phyloP scores from a whole-genome alignment of 1,139 yeast genomes.

The Lizanozyma gosingica region DNA sequence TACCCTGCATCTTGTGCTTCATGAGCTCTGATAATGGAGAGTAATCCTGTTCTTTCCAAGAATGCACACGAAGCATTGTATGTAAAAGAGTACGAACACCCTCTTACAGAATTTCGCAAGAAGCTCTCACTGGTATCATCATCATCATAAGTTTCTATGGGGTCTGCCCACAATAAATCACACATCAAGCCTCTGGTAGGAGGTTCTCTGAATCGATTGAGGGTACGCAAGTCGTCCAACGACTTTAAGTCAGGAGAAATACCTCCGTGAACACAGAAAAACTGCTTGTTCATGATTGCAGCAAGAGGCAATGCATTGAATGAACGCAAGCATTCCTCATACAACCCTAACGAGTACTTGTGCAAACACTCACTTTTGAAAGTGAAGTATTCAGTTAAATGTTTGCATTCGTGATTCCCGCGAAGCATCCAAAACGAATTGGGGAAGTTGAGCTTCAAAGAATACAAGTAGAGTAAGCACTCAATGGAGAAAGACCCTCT shows the following conservation, averaged over 20 bases:
- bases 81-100: constrained; percentile 88
- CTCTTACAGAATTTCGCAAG: constrained; percentile 66
- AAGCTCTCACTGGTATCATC: constrained; percentile 40
- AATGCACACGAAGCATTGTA: constrained; percentile 80
- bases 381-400: constrained; percentile 88
- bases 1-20: constrained; percentile 98
- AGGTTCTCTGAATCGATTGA: constrained; percentile 84
- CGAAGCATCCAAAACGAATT: constrained; percentile 72
- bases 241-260: constrained; percentile 74
- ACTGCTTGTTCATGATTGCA: constrained; percentile 90
- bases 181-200: constrained; percentile 94
- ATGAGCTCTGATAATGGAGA: constrained; percentile 88
- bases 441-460: constrained; percentile 75
- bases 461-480: constrained; percentile 71
- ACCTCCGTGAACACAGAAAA: constrained; percentile 98
- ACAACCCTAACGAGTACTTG: constrained; percentile 62
- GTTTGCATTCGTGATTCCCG: constrained; percentile 95
- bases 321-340: constrained; percentile 68
- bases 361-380: constrained; percentile 87
- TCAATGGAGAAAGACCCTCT: constrained; percentile 91
- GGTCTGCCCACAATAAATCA: constrained; percentile 95
- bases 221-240: constrained; percentile 57
- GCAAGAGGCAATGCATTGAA: constrained; percentile 89
- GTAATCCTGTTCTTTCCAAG: constrained; percentile 66
- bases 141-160: constrained; percentile 78